Percentiles rank a stretch among this genome's conserved stretches.
These are phyloP conservation scores for Azolla pinnata DNA, from an alignment of 75 land plant species.

Conservation along the genomic window DNA sequence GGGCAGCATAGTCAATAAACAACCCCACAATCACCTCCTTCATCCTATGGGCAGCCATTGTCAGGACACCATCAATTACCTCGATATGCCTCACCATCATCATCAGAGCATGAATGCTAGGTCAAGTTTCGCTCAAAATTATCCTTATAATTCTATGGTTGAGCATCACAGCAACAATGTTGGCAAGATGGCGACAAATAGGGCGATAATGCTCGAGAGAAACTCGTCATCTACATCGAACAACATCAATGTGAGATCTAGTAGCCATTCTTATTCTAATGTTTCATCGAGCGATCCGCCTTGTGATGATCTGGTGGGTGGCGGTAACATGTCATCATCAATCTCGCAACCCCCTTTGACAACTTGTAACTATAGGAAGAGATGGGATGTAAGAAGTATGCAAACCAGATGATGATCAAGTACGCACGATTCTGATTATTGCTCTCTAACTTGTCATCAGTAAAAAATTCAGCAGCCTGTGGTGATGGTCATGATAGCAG, in stretches of 20 bases:
- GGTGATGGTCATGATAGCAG: too few relatives aligned
- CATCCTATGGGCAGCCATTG: neutral
- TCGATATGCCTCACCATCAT: neutral
- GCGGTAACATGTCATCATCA: neutral
- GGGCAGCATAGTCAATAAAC: neutral
- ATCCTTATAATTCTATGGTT: too few relatives aligned
- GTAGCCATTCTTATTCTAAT: neutral
- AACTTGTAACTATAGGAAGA: neutral
- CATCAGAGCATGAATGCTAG: too few relatives aligned
- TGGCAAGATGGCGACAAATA: neutral
- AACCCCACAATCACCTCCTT: neutral
- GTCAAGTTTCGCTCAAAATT: too few relatives aligned
- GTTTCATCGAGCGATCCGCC: neutral
- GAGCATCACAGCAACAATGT: neutral
- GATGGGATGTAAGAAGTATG: conserved; percentile 4
- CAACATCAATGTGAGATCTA: neutral
- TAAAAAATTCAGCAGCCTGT: too few relatives aligned
- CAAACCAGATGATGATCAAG: neutral
- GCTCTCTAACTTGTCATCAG: too few relatives aligned
- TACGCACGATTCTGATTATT: too few relatives aligned
- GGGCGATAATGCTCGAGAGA: neutral
- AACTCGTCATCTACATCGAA: neutral
- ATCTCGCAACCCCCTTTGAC: neutral
- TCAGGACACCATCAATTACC: neutral
- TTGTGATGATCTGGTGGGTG: neutral